Conservation (phyloP, 176 grass and related monocot species). For the Dendrocalamus sinicus region DNA sequence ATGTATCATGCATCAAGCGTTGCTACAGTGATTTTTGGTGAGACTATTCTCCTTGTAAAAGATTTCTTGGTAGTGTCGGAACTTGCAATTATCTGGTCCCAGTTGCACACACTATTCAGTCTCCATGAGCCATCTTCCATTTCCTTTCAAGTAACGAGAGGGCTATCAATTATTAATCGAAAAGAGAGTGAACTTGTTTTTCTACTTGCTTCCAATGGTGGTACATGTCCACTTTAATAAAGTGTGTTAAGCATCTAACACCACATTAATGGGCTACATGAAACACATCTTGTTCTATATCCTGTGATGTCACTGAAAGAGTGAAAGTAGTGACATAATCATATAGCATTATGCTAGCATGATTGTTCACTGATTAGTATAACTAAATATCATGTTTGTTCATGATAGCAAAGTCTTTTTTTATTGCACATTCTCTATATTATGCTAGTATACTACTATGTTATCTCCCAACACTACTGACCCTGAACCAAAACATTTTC, state of each 20-base stretch:
- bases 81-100: not conserved
- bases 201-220: slow-evolving; percentile 33
- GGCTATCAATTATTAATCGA: not conserved
- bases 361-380: not conserved
- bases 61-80: slow-evolving; percentile 27
- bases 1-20: slow-evolving; percentile 85
- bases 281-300: not conserved
- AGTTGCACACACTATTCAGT: not conserved
- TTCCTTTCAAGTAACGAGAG: not conserved
- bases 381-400: not conserved
- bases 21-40: slow-evolving; percentile 90
- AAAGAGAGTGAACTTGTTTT: not conserved
- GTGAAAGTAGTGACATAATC: slow-evolving; percentile 6
- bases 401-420: not conserved
- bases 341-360: slow-evolving; percentile 1
- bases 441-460: not conserved
- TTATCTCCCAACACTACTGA: slow-evolving; percentile 18
- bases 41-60: slow-evolving; percentile 27
- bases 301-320: slow-evolving; percentile 3
- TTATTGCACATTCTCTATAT: slow-evolving; percentile 1
- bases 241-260: not conserved
- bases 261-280: not conserved
- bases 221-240: slow-evolving; percentile 1
- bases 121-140: not conserved
- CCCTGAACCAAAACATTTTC: slow-evolving; percentile 18